phyloP scores from a whole-genome alignment of 192 early-diverging fungal genomes.

The Dispira parvispora region DNA sequence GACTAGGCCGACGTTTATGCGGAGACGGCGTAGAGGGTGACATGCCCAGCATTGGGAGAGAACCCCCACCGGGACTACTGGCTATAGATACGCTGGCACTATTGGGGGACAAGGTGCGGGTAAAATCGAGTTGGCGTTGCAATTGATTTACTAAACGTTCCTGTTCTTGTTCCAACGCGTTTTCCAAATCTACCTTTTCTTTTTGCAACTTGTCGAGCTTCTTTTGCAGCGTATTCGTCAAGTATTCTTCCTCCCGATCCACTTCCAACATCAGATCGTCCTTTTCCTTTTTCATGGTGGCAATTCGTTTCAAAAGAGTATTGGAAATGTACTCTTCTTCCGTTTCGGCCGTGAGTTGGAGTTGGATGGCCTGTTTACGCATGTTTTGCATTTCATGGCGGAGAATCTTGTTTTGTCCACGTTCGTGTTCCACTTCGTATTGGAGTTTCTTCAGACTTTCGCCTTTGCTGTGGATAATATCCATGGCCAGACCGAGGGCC shows the following conservation, averaged over 20 bases:
- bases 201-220: conserved; percentile 60
- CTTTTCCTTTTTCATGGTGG: conserved; percentile 63
- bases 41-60: background rate
- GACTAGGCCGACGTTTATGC: background rate
- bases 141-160: conserved; percentile 82
- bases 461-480: conserved; percentile 2
- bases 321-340: conserved; percentile 68
- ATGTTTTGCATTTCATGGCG: conserved; percentile 39
- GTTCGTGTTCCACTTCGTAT: conserved; percentile 47
- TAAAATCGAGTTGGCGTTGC: conserved; percentile 59
- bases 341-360: conserved; percentile 39
- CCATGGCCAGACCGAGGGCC: conserved; percentile 4
- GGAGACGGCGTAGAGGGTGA: background rate
- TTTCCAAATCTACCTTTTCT: conserved; percentile 83
- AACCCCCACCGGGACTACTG: background rate
- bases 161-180: conserved; percentile 79
- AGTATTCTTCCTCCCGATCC: conserved; percentile 65
- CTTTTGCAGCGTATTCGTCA: conserved; percentile 62
- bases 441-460: conserved; percentile 35
- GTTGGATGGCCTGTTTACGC: conserved; percentile 35
- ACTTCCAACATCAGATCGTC: conserved; percentile 54
- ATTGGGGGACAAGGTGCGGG: conserved; percentile 10
- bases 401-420: conserved; percentile 40
- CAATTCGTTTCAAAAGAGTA: conserved; percentile 51
- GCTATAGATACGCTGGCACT: background rate